phyloP scores from a whole-genome alignment of 148 eudicot species.

The Arbutus unedo region DNA sequence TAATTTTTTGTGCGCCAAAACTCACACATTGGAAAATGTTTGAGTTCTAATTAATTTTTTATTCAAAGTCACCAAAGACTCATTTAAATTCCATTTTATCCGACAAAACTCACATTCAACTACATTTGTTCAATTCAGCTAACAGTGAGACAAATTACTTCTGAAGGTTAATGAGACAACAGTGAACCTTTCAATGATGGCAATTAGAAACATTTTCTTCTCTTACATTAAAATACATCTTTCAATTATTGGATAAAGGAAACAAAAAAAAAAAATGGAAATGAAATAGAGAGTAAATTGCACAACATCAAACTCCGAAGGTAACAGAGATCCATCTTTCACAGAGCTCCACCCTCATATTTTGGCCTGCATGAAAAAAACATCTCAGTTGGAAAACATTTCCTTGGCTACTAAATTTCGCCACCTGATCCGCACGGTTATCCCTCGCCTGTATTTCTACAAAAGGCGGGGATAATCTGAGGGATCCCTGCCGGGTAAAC shows the following conservation, averaged over 20 bases:
- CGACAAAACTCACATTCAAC: background rate
- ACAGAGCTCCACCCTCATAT: background rate
- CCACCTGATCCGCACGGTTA: no score
- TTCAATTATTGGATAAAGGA: background rate
- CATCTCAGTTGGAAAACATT: background rate
- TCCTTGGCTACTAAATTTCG: background rate
- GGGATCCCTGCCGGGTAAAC: no score
- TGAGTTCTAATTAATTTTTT: no score
- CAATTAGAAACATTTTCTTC: background rate
- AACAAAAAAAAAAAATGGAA: constrained; percentile 9
- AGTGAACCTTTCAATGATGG: no score
- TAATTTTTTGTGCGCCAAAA: no score
- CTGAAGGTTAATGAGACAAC: background rate
- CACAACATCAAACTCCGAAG: background rate
- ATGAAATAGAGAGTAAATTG: background rate
- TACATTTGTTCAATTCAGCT: background rate
- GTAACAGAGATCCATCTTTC: background rate
- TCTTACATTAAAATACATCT: background rate
- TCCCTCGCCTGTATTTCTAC: no score
- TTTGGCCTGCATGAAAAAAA: constrained; percentile 10
- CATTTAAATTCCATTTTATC: no score
- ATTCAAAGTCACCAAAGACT: no score
- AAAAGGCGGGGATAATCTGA: no score
- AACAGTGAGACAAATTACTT: background rate
- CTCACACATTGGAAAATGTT: no score